phyloP scores from a whole-genome alignment of 495 filamentous ascomycete species.

The Jackrogersella minutella region DNA sequence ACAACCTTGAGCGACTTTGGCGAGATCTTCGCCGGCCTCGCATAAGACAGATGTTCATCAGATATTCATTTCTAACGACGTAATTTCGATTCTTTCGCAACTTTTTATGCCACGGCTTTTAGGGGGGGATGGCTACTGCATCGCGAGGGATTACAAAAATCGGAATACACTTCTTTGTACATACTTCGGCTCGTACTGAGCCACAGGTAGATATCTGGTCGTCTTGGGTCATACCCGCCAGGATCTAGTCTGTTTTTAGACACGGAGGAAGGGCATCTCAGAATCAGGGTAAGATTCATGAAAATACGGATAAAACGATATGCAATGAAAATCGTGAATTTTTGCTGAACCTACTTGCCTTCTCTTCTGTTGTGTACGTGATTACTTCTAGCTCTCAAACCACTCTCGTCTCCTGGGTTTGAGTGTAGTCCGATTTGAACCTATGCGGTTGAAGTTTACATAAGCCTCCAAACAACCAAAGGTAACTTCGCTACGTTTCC shows the following conservation, averaged over 20 bases:
- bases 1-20: conserved; percentile 50
- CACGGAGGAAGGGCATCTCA: conserved; percentile 26
- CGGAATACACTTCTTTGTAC: conserved; percentile 36
- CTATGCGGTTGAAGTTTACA: background rate
- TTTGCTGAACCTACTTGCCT: background rate
- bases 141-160: conserved; percentile 28
- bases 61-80: background rate
- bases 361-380: background rate
- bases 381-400: background rate
- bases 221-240: conserved; percentile 20
- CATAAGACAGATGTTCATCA: conserved; percentile 18
- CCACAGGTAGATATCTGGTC: conserved; percentile 31
- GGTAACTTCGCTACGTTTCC: background rate
- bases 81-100: conserved; percentile 18
- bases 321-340: conserved; percentile 11
- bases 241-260: conserved; percentile 28
- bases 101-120: conserved; percentile 17
- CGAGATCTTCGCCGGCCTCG: conserved; percentile 54
- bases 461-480: background rate
- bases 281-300: conserved; percentile 36
- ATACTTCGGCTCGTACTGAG: conserved; percentile 25
- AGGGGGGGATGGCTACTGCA: conserved; percentile 19
- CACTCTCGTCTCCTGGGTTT: too few relatives aligned
- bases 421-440: too few relatives aligned
- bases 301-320: conserved; percentile 32